These are phyloP conservation scores for Pseudocercospora vitis DNA, from an alignment of 2,329 filamentous ascomycete genomes.

Conservation along the genomic window DNA sequence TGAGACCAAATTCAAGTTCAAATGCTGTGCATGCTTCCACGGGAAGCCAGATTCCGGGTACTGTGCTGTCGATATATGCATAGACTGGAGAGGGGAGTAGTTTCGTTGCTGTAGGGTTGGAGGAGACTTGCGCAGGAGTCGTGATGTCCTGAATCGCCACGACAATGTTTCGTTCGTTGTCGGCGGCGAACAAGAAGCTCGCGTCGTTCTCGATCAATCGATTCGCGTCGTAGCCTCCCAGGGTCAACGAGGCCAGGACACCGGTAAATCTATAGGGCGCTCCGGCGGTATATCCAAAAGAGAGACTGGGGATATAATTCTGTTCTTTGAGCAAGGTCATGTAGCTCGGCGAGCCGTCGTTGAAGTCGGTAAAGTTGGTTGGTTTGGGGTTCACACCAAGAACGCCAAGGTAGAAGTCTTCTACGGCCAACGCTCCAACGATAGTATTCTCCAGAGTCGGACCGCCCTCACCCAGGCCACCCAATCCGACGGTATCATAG, in stretches of 20 bases:
- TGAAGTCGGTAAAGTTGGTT: conserved; percentile 54
- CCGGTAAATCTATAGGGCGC: conserved; percentile 60
- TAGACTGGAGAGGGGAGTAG: conserved; percentile 44
- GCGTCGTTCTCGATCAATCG: conserved; percentile 62
- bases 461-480: conserved; percentile 41
- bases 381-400: conserved; percentile 52
- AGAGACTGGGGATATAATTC: conserved; percentile 67
- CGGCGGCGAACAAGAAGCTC: conserved; percentile 57
- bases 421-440: conserved; percentile 42
- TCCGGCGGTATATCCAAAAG: conserved; percentile 74
- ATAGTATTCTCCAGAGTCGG: conserved; percentile 46
- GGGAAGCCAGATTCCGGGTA: conserved; percentile 52
- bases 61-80: conserved; percentile 51
- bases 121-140: conserved; percentile 32
- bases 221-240: conserved; percentile 69
- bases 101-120: conserved; percentile 37
- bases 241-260: conserved; percentile 54
- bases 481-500: conserved; percentile 49
- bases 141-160: conserved; percentile 53
- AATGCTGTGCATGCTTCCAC: conserved; percentile 62
- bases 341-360: conserved; percentile 56
- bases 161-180: conserved; percentile 60
- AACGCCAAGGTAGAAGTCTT: conserved; percentile 49
- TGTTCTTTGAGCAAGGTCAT: conserved; percentile 55
- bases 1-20: conserved; percentile 62